Base-by-base conservation (phyloP, 108 stramenopile genomes). In the Cyclotella kingstonii region DNA sequence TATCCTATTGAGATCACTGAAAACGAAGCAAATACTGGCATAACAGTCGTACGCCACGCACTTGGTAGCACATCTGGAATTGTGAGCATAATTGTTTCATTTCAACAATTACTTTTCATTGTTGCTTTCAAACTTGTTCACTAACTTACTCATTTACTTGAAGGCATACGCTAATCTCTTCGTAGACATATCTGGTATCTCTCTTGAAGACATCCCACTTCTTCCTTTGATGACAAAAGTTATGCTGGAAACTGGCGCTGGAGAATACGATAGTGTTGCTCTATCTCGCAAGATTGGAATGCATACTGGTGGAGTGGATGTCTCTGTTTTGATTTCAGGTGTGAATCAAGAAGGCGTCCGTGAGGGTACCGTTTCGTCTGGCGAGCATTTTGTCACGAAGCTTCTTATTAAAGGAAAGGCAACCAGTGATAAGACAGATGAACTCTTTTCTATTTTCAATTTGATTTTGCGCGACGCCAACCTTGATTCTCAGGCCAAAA, bases 171-270 rank as follows among this genome's bases (percentile, higher is more conserved):
- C 84, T 9, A 86, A 76, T 60, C 42, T 74, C 48, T 91, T 76
- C 5, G 70, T 98, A 18, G 96, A 97, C 66, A 54, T 95, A 6
- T 91, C 91, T 23, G 68, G 58, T 19, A 36, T 98, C 14, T 50
- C 81, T 17, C 58, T 93, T 3, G 93, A 94, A 25, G 97, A 98
- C 60, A 64, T 87, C 25, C 77, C 95, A 12, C 77, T 96, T 54
- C 79, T 98, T 30, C 90, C 94, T 21, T 62, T 98, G 21, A 92
- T 97, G 60, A 81, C 93, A 22, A 65, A 87, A 10, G 75, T 95
- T 41, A 81, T 96, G 80, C 87, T 78, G 79, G 95, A 97, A 72
- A 89, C 92, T 28, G 97, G 97, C 17, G 93, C 96, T 17, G 90
- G 90, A 6, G 81, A 83, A 21, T 83, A 82, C 41, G 94, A 97